These are phyloP conservation scores for Microcyclospora tardicrescens DNA, from an alignment of 2,329 filamentous ascomycete species.

Conservation along the genomic window DNA sequence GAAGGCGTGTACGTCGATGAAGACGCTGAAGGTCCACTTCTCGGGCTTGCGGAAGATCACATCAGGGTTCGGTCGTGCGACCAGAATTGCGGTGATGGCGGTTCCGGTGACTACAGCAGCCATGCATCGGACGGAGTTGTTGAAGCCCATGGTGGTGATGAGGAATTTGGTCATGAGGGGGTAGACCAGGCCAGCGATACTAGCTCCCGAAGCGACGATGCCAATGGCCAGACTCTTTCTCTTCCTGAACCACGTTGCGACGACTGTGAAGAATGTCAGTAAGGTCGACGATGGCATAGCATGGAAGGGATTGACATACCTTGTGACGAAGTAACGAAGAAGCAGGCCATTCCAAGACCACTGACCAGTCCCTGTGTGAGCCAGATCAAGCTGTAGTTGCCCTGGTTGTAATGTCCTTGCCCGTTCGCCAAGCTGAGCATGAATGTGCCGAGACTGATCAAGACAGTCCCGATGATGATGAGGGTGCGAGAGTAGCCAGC, in stretches of 20 bases:
- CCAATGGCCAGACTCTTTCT: slow-evolving; percentile 37
- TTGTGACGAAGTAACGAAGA: slow-evolving; percentile 39
- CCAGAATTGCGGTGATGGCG: slow-evolving; percentile 29
- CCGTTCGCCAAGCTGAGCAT: slow-evolving; percentile 31
- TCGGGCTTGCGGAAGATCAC: slow-evolving; percentile 27
- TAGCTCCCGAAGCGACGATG: slow-evolving; percentile 38
- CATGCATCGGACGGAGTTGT: slow-evolving; percentile 30
- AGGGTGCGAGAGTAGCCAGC: slow-evolving; percentile 31
- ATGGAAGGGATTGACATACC: slow-evolving; percentile 20
- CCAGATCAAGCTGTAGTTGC: slow-evolving; percentile 33
- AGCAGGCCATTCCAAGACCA: slow-evolving; percentile 39
- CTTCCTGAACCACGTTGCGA: slow-evolving; percentile 37
- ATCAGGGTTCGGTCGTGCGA: slow-evolving; percentile 31
- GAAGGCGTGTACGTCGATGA: slow-evolving; percentile 33
- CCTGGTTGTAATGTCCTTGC: slow-evolving; percentile 21
- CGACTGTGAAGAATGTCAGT: slow-evolving; percentile 24
- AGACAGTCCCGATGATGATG: slow-evolving; percentile 28
- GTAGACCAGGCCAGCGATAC: slow-evolving; percentile 29
- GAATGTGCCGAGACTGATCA: slow-evolving; percentile 34
- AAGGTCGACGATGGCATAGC: background rate
- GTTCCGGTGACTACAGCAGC: slow-evolving; percentile 29
- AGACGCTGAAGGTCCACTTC: slow-evolving; percentile 26
- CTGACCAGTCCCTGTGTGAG: slow-evolving; percentile 35
- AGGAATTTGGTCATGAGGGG: slow-evolving; percentile 35
- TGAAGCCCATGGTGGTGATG: slow-evolving; percentile 31